A percentile compares a stretch with the other conserved stretches of the same genome.
These are phyloP conservation scores for Amylocystis lapponica DNA, from an alignment of 768 basidiomycete genomes.

Conservation along the genomic window DNA sequence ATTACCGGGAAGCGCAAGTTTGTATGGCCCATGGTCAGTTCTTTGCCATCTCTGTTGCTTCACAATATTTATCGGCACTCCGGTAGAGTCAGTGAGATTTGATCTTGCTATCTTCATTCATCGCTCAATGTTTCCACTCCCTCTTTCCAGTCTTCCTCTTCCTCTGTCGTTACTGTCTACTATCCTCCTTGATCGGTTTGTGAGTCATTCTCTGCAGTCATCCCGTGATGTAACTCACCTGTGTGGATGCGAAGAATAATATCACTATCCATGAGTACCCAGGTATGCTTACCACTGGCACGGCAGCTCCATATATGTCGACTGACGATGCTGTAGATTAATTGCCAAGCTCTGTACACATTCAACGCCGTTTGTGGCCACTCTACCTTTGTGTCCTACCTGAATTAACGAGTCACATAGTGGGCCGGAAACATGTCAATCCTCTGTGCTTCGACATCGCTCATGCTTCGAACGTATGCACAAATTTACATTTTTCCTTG, in stretches of 20 bases:
- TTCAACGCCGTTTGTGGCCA: conserved; percentile 54
- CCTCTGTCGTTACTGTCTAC: conserved; percentile 65
- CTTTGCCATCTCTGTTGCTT: conserved; percentile 49
- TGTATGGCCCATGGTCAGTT: conserved; percentile 64
- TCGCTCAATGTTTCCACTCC: background rate
- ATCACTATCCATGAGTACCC: conserved; percentile 45
- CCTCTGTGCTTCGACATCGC: conserved; percentile 57
- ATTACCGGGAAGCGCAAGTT: conserved; percentile 51
- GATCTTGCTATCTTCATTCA: background rate
- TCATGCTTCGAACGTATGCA: conserved; percentile 62
- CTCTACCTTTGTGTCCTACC: too few species aligned
- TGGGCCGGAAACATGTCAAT: conserved; percentile 63
- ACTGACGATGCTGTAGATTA: conserved; percentile 41
- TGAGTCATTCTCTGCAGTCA: conserved; percentile 34
- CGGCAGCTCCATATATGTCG: too few species aligned
- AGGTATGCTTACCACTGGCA: conserved; percentile 31
- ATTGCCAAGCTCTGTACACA: conserved; percentile 62
- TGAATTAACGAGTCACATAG: conserved; percentile 27
- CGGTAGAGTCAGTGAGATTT: too few species aligned
- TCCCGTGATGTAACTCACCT: too few species aligned
- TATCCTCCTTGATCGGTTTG: conserved; percentile 62
- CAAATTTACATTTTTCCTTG: conserved; percentile 14
- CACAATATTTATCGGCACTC: too few species aligned
- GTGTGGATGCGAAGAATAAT: conserved; percentile 41
- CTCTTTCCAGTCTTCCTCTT: conserved; percentile 53